Conservation (phyloP, 164 flowering plant genomes). For the Hamamelis virginiana region DNA sequence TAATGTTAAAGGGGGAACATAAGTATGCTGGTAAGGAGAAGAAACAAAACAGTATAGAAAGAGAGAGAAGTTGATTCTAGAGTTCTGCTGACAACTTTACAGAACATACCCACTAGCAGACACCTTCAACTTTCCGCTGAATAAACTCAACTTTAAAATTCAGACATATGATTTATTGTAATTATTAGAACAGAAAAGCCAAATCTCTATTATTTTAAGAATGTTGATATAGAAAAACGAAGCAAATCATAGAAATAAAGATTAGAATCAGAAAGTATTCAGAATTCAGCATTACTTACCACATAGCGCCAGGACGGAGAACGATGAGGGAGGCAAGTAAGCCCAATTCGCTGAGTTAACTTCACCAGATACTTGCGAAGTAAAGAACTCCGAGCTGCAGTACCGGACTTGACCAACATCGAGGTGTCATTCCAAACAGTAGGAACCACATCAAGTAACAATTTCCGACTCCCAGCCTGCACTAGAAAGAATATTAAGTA, state of each 20-base stretch:
- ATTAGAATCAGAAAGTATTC: neutral
- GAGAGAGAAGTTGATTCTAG: no score
- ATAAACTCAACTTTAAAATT: no score
- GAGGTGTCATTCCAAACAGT: constrained; percentile 68
- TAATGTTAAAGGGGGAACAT: no score
- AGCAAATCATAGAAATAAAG: neutral
- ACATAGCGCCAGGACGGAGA: constrained; percentile 81
- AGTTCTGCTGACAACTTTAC: no score
- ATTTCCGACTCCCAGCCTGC: constrained; percentile 70
- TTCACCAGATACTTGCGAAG: constrained; percentile 88
- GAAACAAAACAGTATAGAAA: no score
- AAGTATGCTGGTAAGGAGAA: no score
- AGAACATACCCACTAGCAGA: no score
- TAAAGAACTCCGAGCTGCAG: constrained; percentile 75
- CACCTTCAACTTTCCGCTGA: no score
- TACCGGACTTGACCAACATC: constrained; percentile 52
- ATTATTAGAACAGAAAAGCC: no score
- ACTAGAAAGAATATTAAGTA: constrained; percentile 13
- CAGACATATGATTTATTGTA: no score
- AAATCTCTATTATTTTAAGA: no score
- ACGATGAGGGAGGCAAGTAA: constrained; percentile 76
- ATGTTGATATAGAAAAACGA: neutral
- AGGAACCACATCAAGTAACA: constrained; percentile 61
- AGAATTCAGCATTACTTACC: constrained; percentile 42
- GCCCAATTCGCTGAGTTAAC: constrained; percentile 79